Base-by-base conservation (phyloP, 2,329 filamentous ascomycete genomes). In the Penicillium sp. region DNA sequence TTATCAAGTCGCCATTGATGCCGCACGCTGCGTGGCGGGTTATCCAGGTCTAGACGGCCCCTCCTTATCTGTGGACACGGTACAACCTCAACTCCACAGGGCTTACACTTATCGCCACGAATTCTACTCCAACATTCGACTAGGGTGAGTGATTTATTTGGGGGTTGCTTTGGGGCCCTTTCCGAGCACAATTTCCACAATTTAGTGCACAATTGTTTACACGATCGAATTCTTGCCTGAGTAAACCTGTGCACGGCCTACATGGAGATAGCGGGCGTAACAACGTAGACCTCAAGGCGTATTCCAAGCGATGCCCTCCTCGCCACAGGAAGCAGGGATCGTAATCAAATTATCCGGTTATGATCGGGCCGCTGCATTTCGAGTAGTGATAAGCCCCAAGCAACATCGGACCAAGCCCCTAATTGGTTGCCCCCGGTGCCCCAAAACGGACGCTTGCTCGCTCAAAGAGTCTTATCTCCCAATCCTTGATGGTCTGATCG, bases 401-500 rank as follows among this genome's bases (percentile, higher is more conserved):
- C 8, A 41, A 19, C 19, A 22, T 41, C 39, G 39, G 39, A 22
- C 19, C n/a, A 22, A 22, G 5, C 19, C 19, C 39, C 47, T 37
- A 35, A 48, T 37, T 48, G 47, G 29, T 35, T 14, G 1, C 11
- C 47, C 5, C 13, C 14, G 10, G 21, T 26, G 16, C 47, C 47
- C 47, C 47, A 48, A 33, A 22, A 2, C 21, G 19, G 29, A 35
- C 21, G 19, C 19, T 16, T 21, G 29, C 27, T 48, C 47, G 47
- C 47, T 21, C n/a, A 24, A 29, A 41, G 33, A 53, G 35, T 21
- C 52, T 48, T 54, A 54, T 49, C 45, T 54, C 21, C 9, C 33
- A 9, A 41, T 24, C 35, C 21, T 16, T 14, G 45, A 43, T 47
- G 45, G 52, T 48, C 44, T 48, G 52, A 48, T 13, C 33, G 47